Conservation (phyloP, 2,329 filamentous ascomycete species). For the Fusarium anguioides region DNA sequence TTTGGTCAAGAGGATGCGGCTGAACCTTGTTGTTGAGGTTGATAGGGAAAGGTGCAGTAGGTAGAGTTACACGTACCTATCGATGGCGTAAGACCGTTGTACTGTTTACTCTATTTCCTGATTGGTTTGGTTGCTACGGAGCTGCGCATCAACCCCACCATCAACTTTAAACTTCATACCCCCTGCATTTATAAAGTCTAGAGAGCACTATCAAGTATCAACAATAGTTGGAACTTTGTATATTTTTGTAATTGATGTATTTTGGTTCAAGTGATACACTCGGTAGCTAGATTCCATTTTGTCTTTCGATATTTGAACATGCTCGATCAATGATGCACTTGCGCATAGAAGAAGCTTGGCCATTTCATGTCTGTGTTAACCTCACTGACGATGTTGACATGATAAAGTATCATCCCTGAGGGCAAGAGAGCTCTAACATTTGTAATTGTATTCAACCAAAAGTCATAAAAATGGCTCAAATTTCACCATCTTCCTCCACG, state of each 20-base stretch:
- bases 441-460: background rate
- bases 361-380: background rate
- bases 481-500: constrained; percentile 39
- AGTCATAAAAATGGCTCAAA: too few species aligned
- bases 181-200: background rate
- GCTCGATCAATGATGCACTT: too few species aligned
- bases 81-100: constrained; percentile 33
- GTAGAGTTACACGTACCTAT: constrained; percentile 10
- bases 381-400: background rate
- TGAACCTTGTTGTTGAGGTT: constrained; percentile 27
- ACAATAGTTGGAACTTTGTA: background rate
- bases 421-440: background rate
- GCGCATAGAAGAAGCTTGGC: background rate
- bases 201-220: background rate
- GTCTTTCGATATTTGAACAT: too few species aligned
- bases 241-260: too few species aligned
- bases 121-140: constrained; percentile 50
- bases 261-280: too few species aligned
- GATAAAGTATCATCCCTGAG: background rate
- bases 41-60: constrained; percentile 27
- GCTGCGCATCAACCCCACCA: constrained; percentile 40
- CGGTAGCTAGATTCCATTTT: too few species aligned
- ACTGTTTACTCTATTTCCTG: constrained; percentile 48
- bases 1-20: constrained; percentile 6
- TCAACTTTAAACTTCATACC: constrained; percentile 26